Base-by-base conservation (phyloP, 768 basidiomycete species). In the button mushroom (Agaricus bisporus) region DNA sequence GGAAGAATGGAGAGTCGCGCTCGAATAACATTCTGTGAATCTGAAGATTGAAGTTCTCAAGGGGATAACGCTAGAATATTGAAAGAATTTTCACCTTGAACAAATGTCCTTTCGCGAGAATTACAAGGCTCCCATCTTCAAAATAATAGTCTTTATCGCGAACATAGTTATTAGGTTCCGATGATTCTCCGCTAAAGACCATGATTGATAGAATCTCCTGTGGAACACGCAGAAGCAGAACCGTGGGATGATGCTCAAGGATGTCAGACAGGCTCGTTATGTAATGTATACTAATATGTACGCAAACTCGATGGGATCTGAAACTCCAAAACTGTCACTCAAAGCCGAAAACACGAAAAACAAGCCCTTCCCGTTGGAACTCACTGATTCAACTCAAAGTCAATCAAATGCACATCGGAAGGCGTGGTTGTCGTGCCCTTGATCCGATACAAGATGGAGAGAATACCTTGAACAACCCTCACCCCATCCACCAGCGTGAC, bases 401-500 rank as follows among this genome's bases (percentile, higher is more conserved):
- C 74, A 32, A 74, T 64, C 41, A 75, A 48, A 48, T 66, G 63
- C 20, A 77, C 72, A 1, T 73, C 60, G 14, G 73, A 74, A 11
- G 74, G 73, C n/a, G 72, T 72, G 28, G 73, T 70, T 3, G 73
- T 73, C 3, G 66, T 62, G 50, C 74, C 74, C 38, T 52, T 68
- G 17, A 73, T 63, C 56, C 76, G 76, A 58, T 76, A 76, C 10
- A 77, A 59, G 15, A 76, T 65, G 1, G 73, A 74, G 29, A 76
- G 59, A 11, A 73, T 61, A 1, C 71, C 72, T 53, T 63, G 69
- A 25, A 66, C 45, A 18, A 73, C 58, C 41, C 74, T 64, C 22
- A 71, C 66, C 26, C 74, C 64, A 62, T 76, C 74, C 5, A 77
- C 64, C 15, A n/a, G n/a, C n/a, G 74, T 76, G 2, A 77, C 67